Percentiles rank a stretch among this genome's conserved stretches.
These are phyloP conservation scores for Solanum ossicruentum DNA, from an alignment of 257 asterid genomes.

Conservation along the genomic window DNA sequence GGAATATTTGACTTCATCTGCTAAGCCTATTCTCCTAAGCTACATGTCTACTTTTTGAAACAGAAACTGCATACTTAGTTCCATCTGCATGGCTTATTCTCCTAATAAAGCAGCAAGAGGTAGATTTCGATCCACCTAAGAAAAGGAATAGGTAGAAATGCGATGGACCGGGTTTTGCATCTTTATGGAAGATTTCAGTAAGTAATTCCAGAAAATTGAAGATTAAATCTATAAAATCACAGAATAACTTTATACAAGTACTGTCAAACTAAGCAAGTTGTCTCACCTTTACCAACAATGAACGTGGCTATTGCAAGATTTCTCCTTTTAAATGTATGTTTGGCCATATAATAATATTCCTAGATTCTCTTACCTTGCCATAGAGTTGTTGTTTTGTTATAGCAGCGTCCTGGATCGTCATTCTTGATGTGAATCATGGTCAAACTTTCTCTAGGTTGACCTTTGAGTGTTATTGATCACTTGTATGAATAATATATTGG, in stretches of 20 bases:
- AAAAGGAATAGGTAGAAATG: neutral
- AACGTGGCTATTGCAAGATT: neutral
- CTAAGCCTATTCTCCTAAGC: neutral
- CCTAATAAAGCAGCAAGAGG: neutral
- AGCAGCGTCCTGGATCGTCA: neutral
- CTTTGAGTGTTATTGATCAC: neutral
- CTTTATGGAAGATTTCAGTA: neutral
- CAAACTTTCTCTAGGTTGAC: neutral
- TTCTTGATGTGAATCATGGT: neutral
- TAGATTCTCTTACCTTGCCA: neutral
- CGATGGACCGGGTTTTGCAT: neutral
- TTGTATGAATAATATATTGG: neutral
- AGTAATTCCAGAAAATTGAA: neutral
- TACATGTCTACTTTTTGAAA: neutral
- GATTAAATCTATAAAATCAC: neutral
- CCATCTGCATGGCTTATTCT: neutral
- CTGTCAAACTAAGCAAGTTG: neutral
- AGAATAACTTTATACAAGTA: neutral
- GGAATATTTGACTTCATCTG: neutral
- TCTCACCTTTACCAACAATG: neutral
- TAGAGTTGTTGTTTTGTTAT: neutral
- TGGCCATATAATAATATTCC: neutral
- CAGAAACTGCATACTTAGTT: neutral
- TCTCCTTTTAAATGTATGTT: neutral
- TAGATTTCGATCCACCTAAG: neutral